These are phyloP conservation scores for Tremella mesenterica DNA, from an alignment of 768 basidiomycete species.

Conservation along the genomic window DNA sequence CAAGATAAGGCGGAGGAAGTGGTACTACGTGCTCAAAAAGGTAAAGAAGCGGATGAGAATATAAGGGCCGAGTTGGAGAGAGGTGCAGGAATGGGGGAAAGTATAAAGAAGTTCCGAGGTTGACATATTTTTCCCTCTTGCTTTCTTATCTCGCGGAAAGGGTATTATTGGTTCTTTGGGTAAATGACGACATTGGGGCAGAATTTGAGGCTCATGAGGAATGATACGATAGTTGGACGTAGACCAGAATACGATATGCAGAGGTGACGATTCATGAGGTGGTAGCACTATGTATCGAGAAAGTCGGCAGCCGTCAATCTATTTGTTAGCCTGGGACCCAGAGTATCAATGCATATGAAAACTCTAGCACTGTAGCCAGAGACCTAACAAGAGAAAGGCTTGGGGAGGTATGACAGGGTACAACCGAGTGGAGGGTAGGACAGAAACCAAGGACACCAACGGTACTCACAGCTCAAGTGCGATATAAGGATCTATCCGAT, in stretches of 20 bases:
- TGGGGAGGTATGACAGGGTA: constrained; percentile 44
- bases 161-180: no score
- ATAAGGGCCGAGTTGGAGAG: constrained; percentile 67
- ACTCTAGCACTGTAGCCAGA: no score
- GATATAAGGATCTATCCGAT: constrained; percentile 76
- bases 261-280: constrained; percentile 28
- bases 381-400: no score
- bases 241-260: no score
- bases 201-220: no score
- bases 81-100: constrained; percentile 64
- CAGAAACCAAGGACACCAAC: no score
- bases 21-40: constrained; percentile 53
- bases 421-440: constrained; percentile 19
- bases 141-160: no score
- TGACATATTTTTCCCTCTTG: no score
- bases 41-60: constrained; percentile 58
- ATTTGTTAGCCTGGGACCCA: not conserved
- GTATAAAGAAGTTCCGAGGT: constrained; percentile 67
- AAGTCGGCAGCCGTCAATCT: constrained; percentile 33
- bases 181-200: no score
- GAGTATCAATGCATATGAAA: not conserved
- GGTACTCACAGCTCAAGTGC: constrained; percentile 73
- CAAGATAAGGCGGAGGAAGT: constrained; percentile 52
- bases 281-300: constrained; percentile 21
- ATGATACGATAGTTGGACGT: no score